These are phyloP conservation scores for peach (Prunus persica) DNA, from an alignment of 306 rosid species.

Conservation along the genomic window Prunus_persica_NCBIv2 NC_034012.1:18531001-18531500, in stretches of 20 bases:
- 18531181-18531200: neutral
- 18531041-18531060: neutral
- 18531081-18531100: neutral
- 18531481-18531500: neutral
- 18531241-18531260: neutral
- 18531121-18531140: neutral
- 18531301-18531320: neutral
- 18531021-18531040: neutral
- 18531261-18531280: neutral
- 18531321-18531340: neutral
- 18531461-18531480: neutral
- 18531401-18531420: neutral
- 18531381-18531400: neutral
- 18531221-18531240: neutral
- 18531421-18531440: neutral
- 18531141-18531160: neutral
- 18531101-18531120: neutral
- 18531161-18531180: neutral
- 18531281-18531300: neutral
- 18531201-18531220: neutral
- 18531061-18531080: neutral
- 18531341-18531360: neutral
- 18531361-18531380: neutral
- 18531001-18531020: accelerated
- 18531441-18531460: neutral